A percentile compares a stretch with the other conserved stretches of the same genome.
Conservation (phyloP, 345 rosid species). For the sweet orange (Citrus sinensis) region DNA sequence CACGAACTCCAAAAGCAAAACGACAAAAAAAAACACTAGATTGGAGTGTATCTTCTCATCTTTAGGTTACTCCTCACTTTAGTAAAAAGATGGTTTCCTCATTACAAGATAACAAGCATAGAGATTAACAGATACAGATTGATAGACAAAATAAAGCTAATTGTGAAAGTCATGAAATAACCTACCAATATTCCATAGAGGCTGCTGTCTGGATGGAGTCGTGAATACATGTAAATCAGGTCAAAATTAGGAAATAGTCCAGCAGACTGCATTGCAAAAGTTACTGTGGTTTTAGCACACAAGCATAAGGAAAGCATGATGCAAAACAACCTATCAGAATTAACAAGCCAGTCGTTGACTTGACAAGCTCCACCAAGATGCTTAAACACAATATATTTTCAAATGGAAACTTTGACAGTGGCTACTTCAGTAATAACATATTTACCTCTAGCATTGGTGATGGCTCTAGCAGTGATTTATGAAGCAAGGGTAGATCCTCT, state of each 20-base stretch:
- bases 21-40: too few relatives aligned
- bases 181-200: constrained; percentile 65
- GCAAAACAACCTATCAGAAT: neutral
- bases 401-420: neutral
- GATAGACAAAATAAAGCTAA: neutral
- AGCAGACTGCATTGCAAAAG: constrained; percentile 56
- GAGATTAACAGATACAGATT: neutral
- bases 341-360: neutral
- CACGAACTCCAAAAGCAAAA: too few relatives aligned
- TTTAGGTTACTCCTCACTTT: too few relatives aligned
- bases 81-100: too few relatives aligned
- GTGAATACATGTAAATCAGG: constrained; percentile 70
- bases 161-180: neutral
- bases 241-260: constrained; percentile 87
- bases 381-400: neutral
- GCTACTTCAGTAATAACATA: neutral
- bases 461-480: constrained; percentile 53
- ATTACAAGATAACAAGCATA: neutral
- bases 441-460: constrained; percentile 78
- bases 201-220: constrained; percentile 53
- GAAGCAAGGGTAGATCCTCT: constrained; percentile 76
- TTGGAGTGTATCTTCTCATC: too few relatives aligned
- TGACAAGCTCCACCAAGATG: neutral
- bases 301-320: neutral
- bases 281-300: constrained; percentile 23